These are phyloP conservation scores for Backusella sp. DNA, from an alignment of 192 early-diverging fungal genomes.

Conservation along the genomic window DNA sequence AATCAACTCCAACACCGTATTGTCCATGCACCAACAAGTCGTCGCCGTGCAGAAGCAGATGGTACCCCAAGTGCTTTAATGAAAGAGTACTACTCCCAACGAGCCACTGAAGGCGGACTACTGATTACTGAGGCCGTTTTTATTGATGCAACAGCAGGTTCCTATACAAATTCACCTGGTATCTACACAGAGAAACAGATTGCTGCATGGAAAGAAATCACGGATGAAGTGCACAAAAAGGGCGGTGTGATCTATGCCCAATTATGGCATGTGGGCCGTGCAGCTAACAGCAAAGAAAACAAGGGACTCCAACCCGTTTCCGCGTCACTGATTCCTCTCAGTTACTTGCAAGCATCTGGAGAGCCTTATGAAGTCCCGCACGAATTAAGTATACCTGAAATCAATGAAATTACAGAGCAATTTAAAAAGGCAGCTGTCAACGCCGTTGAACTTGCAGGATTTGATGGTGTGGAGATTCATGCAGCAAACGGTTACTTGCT, in stretches of 20 bases:
- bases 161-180: conserved; percentile 30
- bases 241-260: conserved; percentile 54
- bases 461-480: conserved; percentile 90
- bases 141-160: conserved; percentile 1
- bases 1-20: conserved; percentile 9
- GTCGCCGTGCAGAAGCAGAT: neutral
- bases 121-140: conserved; percentile 8
- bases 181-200: conserved; percentile 39
- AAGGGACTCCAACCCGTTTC: conserved; percentile 4
- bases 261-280: conserved; percentile 42
- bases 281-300: neutral
- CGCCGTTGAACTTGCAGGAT: conserved; percentile 69
- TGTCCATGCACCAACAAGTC: conserved; percentile 14
- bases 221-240: conserved; percentile 52
- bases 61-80: neutral
- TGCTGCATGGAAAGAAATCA: conserved; percentile 47
- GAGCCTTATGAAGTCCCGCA: conserved; percentile 40
- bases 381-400: conserved; percentile 65
- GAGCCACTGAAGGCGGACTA: conserved; percentile 12
- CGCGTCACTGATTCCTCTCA: conserved; percentile 14
- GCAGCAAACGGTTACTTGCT: conserved; percentile 89
- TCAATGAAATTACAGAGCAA: conserved; percentile 55
- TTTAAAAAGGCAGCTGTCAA: conserved; percentile 66
- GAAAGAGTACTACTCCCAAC: neutral
- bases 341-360: neutral